phyloP scores from a whole-genome alignment of 2,329 filamentous ascomycete species.

The Alternaria alternata region DNA sequence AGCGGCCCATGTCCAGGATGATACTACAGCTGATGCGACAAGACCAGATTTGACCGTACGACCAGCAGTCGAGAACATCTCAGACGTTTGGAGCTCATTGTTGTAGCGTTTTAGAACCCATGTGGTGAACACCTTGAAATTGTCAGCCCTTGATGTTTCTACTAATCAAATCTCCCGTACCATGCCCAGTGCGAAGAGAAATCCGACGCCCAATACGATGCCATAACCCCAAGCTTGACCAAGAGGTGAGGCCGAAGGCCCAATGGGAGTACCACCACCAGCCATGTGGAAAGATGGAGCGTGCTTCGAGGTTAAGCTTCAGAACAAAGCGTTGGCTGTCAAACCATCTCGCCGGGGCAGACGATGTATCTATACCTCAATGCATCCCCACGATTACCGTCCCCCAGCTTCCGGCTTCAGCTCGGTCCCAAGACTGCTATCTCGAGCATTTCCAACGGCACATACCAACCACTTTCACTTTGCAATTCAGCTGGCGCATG shows the following conservation, averaged over 20 bases:
- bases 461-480: constrained; percentile 1
- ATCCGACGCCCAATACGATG: constrained; percentile 43
- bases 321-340: background rate
- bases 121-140: constrained; percentile 34
- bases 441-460: constrained; percentile 15
- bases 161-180: constrained; percentile 9
- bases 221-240: constrained; percentile 46
- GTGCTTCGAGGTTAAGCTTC: constrained; percentile 12
- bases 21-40: constrained; percentile 41
- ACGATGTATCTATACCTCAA: constrained; percentile 30
- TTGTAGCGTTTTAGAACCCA: constrained; percentile 43
- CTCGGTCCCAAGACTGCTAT: constrained; percentile 22
- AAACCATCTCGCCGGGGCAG: constrained; percentile 8
- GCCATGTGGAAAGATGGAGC: constrained; percentile 27
- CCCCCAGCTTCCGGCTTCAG: background rate
- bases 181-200: constrained; percentile 42
- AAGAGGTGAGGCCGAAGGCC: constrained; percentile 35
- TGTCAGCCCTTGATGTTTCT: background rate
- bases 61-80: constrained; percentile 44
- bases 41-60: constrained; percentile 44
- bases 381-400: background rate
- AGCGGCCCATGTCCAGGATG: constrained; percentile 43
- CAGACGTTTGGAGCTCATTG: constrained; percentile 42
- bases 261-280: constrained; percentile 36
- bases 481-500: background rate